Evolutionary conservation across 768 basidiomycete species (phyloP), one percentile per base, ranked within the genome.

Genomic region (Xerocomellus amylosporus): DNA sequence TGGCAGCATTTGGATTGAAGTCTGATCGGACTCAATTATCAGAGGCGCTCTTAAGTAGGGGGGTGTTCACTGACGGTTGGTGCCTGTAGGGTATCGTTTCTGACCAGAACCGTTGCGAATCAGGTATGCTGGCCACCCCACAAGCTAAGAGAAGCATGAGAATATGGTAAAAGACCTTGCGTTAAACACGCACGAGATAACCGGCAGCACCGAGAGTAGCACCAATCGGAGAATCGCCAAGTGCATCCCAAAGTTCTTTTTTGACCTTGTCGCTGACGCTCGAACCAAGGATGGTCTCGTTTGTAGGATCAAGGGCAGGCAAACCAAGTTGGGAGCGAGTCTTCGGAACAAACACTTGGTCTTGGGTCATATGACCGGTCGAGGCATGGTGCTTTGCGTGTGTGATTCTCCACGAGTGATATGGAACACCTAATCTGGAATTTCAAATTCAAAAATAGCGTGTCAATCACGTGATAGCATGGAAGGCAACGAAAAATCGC

Each of bases 301-400:
- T 72, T n/a, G 80, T 75, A 12, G 84, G 79, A 64, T 94, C 77
- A 60, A 93, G 77, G 40, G 80, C 69, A 33, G 86, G 85, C 86
- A 75, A 39, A 26, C 85, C 83, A 20, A 81, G 71, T 36, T 89
- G 76, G 13, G 86, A 85, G 43, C 93, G 87, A n/a, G 96, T 95
- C 61, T 81, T 73, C 46, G 96, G 96, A 4, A 98, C 93, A 63
- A 92, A 97, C 55, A 98, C 96, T 68, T 98, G 94, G 63, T 98
- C 96, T 61, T 94, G 86, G 30, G 88, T 90, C 83, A 97, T 83
- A 73, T 98, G 95, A 15, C 80, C 90, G 5, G 94, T 97, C 1
- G 89, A 87, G 15, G 96, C 96, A 71, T 99, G 96, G 73, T 99
- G 96, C 71, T 93, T 91, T 24, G 82, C 92, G 69, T 98, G 96